These are phyloP conservation scores for Ascodesmis nigricans DNA, from an alignment of 495 filamentous ascomycete genomes.

Conservation along the genomic window DNA sequence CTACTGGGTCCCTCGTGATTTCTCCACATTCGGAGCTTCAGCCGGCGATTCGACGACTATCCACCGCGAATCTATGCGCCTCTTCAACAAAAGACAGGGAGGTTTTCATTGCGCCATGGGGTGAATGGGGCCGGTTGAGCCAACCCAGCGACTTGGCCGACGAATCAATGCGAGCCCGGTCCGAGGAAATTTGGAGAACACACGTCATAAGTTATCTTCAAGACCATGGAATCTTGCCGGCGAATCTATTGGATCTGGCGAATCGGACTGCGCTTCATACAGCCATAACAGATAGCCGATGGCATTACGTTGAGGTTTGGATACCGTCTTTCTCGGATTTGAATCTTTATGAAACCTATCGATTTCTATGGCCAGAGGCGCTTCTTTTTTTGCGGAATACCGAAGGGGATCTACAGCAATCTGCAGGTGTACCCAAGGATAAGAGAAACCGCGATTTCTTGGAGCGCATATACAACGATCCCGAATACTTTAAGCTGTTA, in stretches of 20 bases:
- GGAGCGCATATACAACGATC: conserved; percentile 11
- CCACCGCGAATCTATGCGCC: neutral
- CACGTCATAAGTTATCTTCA: conserved; percentile 14
- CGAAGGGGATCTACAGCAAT: conserved; percentile 14
- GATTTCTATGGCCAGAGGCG: conserved; percentile 17
- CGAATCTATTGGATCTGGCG: conserved; percentile 2
- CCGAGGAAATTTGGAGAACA: conserved; percentile 15
- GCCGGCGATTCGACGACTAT: conserved; percentile 12
- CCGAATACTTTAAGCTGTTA: conserved; percentile 17
- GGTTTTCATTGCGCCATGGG: conserved; percentile 22
- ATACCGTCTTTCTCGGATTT: neutral
- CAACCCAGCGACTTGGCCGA: conserved; percentile 1
- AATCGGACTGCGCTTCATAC: conserved; percentile 9
- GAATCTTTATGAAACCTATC: conserved; percentile 12
- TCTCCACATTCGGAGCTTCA: conserved; percentile 15
- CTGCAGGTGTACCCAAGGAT: neutral
- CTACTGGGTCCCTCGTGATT: conserved; percentile 15
- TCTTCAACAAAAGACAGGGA: conserved; percentile 9
- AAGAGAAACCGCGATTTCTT: conserved; percentile 9
- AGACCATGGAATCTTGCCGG: conserved; percentile 14
- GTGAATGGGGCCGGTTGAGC: conserved; percentile 17
- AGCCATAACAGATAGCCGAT: conserved; percentile 9
- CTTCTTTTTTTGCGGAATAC: conserved; percentile 16
- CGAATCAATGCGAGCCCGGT: neutral
- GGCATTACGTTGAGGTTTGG: conserved; percentile 17